These are phyloP conservation scores for Boletellus dicymbophilus DNA, from an alignment of 1,284 basidiomycete genomes.

Conservation along the genomic window DNA sequence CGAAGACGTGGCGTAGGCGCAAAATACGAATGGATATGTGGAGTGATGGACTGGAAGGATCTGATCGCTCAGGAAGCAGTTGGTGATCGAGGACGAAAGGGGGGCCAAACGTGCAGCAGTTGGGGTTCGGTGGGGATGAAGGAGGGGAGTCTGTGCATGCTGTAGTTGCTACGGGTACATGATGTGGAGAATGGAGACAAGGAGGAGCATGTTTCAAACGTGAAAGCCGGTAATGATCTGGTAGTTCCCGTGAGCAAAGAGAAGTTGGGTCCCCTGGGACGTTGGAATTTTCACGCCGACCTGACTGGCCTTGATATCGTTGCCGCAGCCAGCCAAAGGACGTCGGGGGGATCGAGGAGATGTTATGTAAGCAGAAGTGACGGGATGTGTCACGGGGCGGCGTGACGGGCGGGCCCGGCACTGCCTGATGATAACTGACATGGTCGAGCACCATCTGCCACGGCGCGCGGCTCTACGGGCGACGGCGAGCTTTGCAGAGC, in stretches of 20 bases:
- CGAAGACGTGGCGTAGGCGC: slow-evolving; percentile 7
- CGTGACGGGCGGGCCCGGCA: slow-evolving; percentile 20
- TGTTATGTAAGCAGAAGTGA: slow-evolving; percentile 24
- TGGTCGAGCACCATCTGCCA: slow-evolving; percentile 22
- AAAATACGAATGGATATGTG: not conserved
- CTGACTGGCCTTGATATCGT: not conserved
- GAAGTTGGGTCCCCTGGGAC: slow-evolving; percentile 3
- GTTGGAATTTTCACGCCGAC: not conserved
- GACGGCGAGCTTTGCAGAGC: slow-evolving; percentile 25
- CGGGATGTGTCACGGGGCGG: slow-evolving; percentile 12
- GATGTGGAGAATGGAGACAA: slow-evolving; percentile 19
- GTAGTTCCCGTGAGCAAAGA: slow-evolving; percentile 6
- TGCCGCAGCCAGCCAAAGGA: not conserved
- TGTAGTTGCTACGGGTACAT: slow-evolving; percentile 12
- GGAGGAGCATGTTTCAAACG: slow-evolving; percentile 19
- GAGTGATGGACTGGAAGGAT: slow-evolving; percentile 10
- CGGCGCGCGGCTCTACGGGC: slow-evolving; percentile 30
- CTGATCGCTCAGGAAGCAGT: slow-evolving; percentile 15
- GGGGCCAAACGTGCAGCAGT: slow-evolving; percentile 1
- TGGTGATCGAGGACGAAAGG: slow-evolving; percentile 5
- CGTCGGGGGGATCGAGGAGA: not conserved
- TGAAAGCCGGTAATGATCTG: slow-evolving; percentile 26
- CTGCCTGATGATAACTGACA: slow-evolving; percentile 7
- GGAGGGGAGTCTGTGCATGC: slow-evolving; percentile 3
- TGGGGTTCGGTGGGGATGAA: slow-evolving; percentile 18